phyloP scores from a whole-genome alignment of 2,329 filamentous ascomycete genomes.

The Reticulascus tulasneorum region DNA sequence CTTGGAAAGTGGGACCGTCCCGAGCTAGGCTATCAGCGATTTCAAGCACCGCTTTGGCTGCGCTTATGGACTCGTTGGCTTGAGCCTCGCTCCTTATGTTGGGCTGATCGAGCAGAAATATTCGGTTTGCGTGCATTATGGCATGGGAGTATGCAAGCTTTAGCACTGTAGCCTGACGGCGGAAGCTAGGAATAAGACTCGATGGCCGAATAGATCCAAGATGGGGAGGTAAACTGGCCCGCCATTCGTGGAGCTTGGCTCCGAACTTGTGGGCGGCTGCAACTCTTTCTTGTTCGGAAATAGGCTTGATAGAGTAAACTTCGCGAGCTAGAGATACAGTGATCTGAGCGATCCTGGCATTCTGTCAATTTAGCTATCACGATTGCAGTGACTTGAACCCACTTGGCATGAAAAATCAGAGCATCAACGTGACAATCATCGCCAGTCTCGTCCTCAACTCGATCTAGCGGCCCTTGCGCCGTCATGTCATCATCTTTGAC shows the following conservation, averaged over 20 bases:
- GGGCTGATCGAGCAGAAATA: conserved; percentile 40
- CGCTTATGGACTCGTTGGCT: conserved; percentile 40
- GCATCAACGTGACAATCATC: conserved; percentile 51
- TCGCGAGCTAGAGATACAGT: conserved; percentile 34
- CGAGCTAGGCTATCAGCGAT: conserved; percentile 37
- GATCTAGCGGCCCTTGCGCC: conserved; percentile 20
- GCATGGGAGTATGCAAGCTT: conserved; percentile 52
- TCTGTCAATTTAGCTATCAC: conserved; percentile 13
- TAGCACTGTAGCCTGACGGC: conserved; percentile 47
- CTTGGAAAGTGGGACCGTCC: conserved; percentile 27
- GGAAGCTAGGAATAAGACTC: conserved; percentile 41
- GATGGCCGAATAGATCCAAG: conserved; percentile 39
- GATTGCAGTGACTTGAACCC: conserved; percentile 16
- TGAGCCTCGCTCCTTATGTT: conserved; percentile 14
- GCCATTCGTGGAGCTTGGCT: conserved; percentile 34
- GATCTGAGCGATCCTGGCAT: conserved; percentile 27
- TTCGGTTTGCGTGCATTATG: conserved; percentile 51
- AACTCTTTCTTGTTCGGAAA: conserved; percentile 30
- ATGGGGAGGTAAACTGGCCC: conserved; percentile 33
- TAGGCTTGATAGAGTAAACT: conserved; percentile 34
- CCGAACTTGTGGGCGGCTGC: conserved; percentile 32
- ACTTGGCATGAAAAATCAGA: conserved; percentile 41
- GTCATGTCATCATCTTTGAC: conserved; percentile 56
- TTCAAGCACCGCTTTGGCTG: conserved; percentile 41
- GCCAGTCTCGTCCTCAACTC: conserved; percentile 20